phyloP scores from a whole-genome alignment of 2,329 filamentous ascomycete species.

The Coleophoma eucalyptorum region DNA sequence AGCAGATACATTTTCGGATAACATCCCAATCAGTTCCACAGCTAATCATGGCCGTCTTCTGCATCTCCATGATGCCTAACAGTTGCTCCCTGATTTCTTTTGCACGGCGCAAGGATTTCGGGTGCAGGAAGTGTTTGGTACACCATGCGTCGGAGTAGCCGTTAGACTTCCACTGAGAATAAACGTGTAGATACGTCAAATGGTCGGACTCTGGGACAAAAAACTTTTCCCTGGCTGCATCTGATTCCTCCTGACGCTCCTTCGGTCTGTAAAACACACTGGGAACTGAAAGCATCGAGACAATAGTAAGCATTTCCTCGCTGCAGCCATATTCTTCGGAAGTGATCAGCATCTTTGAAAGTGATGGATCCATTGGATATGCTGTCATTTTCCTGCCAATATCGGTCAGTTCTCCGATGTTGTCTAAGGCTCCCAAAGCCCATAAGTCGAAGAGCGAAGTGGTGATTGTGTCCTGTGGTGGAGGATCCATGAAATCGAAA shows the following conservation, averaged over 20 bases:
- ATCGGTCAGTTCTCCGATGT: constrained; percentile 84
- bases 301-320: constrained; percentile 97
- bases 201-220: constrained; percentile 98
- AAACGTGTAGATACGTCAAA: constrained; percentile 91
- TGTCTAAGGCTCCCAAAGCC: constrained; percentile 90
- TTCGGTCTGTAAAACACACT: constrained; percentile 97
- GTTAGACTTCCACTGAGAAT: constrained; percentile 91
- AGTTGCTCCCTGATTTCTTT: constrained; percentile 95
- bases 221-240: constrained; percentile 94
- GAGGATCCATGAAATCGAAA: constrained; percentile 99
- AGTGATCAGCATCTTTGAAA: constrained; percentile 92
- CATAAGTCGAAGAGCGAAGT: constrained; percentile 97
- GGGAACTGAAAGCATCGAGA: constrained; percentile 95
- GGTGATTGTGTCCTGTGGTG: constrained; percentile 94
- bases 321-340: constrained; percentile 87
- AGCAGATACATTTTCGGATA: constrained; percentile 94
- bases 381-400: constrained; percentile 92
- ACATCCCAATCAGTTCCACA: constrained; percentile 98
- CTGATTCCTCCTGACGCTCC: constrained; percentile 93
- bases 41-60: constrained; percentile 82
- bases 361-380: constrained; percentile 95
- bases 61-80: constrained; percentile 87
- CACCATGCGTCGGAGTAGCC: constrained; percentile 91
- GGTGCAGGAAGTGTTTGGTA: constrained; percentile 85
- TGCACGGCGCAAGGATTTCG: constrained; percentile 87